A percentile compares a stretch with the other conserved stretches of the same genome.
Evolutionary conservation across 169 alveolate species (phyloP).

Genomic region (Plasmodium inui): DNA sequence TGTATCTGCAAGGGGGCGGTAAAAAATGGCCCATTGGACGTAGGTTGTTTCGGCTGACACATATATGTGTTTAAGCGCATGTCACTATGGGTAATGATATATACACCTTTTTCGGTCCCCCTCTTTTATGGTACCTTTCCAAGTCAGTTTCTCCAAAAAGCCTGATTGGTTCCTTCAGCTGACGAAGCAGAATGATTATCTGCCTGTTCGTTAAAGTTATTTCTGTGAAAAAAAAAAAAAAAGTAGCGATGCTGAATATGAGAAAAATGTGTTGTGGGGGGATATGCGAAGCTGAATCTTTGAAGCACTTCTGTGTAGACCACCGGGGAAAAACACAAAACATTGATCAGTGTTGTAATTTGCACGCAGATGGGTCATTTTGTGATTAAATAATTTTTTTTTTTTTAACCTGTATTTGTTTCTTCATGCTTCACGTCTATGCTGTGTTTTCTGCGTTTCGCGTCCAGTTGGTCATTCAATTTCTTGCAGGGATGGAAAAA

Average conservation of each 20-base stretch:
- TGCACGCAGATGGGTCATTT: neutral
- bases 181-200: conserved; percentile 82
- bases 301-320: neutral
- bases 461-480: conserved; percentile 57
- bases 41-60: neutral
- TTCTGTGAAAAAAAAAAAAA: conserved; percentile 1
- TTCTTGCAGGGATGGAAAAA: conserved; percentile 21
- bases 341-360: neutral
- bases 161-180: conserved; percentile 85
- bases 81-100: neutral
- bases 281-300: neutral
- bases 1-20: conserved; percentile 17
- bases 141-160: conserved; percentile 89
- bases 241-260: neutral
- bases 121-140: conserved; percentile 77
- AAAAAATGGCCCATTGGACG: neutral
- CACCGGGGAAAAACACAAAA: neutral
- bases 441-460: conserved; percentile 32
- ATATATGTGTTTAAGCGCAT: neutral
- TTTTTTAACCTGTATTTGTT: conserved; percentile 38
- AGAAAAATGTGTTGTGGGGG: neutral
- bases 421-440: conserved; percentile 40
- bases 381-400: neutral
- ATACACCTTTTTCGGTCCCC: neutral
- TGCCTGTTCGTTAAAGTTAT: conserved; percentile 72